Conservation (phyloP, 2,329 filamentous ascomycete genomes). For the Xylariaceae sp. region DNA sequence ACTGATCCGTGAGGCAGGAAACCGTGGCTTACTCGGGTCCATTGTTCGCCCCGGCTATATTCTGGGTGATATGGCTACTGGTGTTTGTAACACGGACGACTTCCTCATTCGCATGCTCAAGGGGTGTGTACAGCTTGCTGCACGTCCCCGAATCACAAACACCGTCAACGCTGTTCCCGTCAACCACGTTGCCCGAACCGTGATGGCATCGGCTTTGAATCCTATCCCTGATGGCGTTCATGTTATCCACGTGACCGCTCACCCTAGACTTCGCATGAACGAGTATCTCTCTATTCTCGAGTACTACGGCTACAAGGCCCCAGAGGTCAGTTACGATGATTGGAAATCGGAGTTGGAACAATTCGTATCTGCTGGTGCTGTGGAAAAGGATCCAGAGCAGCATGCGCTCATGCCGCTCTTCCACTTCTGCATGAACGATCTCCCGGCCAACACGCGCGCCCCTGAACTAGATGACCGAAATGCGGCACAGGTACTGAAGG, state of each 20-base stretch:
- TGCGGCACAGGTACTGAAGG: slow-evolving; percentile 56
- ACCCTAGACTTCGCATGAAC: slow-evolving; percentile 72
- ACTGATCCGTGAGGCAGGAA: slow-evolving; percentile 72
- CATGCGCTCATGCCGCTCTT: slow-evolving; percentile 70
- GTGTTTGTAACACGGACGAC: slow-evolving; percentile 76
- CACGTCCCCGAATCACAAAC: slow-evolving; percentile 73
- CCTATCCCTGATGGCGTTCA: slow-evolving; percentile 44
- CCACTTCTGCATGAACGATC: slow-evolving; percentile 67
- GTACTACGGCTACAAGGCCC: slow-evolving; percentile 66
- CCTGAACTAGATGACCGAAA: slow-evolving; percentile 71
- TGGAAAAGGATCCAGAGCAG: slow-evolving; percentile 56
- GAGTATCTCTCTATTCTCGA: slow-evolving; percentile 67
- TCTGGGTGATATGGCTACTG: slow-evolving; percentile 64
- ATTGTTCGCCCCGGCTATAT: slow-evolving; percentile 84
- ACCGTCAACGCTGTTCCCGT: slow-evolving; percentile 88
- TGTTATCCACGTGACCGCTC: slow-evolving; percentile 73
- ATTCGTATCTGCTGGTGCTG: slow-evolving; percentile 56
- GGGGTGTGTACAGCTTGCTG: slow-evolving; percentile 74
- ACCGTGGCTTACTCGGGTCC: slow-evolving; percentile 66
- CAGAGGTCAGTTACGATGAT: slow-evolving; percentile 59
- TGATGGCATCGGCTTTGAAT: slow-evolving; percentile 67
- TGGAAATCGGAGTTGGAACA: slow-evolving; percentile 65
- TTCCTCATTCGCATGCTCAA: slow-evolving; percentile 84
- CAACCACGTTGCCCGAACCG: slow-evolving; percentile 73
- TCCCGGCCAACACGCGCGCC: slow-evolving; percentile 64